phyloP scores from a whole-genome alignment of 2,329 filamentous ascomycete species.

The Trichoderma sp. region DNA sequence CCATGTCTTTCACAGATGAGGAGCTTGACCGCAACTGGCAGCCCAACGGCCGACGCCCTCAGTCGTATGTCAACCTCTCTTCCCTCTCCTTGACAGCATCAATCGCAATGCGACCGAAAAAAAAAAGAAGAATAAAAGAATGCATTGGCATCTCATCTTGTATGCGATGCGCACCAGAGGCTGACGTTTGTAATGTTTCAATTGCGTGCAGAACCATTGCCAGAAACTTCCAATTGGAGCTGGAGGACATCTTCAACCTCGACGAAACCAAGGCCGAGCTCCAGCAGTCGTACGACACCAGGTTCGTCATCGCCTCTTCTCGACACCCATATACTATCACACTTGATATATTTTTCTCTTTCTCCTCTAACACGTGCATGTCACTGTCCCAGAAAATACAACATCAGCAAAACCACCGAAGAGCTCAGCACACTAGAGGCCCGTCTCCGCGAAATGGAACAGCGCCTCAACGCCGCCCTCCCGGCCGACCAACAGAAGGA shows the following conservation, averaged over 20 bases:
- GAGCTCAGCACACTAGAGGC: conserved; percentile 86
- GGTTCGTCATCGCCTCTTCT: conserved; percentile 54
- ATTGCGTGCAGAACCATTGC: conserved; percentile 68
- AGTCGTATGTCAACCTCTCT: conserved; percentile 64
- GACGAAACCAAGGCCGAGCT: conserved; percentile 74
- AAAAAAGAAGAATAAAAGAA: not conserved
- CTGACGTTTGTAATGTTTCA: not conserved
- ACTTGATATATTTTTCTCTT: not conserved
- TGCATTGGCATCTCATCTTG: not conserved
- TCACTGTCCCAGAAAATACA: conserved; percentile 64
- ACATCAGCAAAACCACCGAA: conserved; percentile 67
- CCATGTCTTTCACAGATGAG: conserved; percentile 53
- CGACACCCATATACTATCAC: not conserved
- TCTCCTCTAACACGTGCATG: not conserved
- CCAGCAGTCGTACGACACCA: conserved; percentile 72
- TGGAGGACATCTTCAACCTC: conserved; percentile 87
- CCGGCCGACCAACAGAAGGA: conserved; percentile 20
- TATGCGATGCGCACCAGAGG: not conserved
- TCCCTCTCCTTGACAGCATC: conserved; percentile 8
- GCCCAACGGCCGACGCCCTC: conserved; percentile 72
- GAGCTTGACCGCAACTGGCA: conserved; percentile 77
- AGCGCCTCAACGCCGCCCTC: conserved; percentile 56
- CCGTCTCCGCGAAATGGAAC: conserved; percentile 80
- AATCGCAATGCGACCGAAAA: not conserved
- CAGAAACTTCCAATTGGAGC: conserved; percentile 78